A percentile compares a stretch with the other conserved stretches of the same genome.
Evolutionary conservation across 768 basidiomycete species (phyloP).

Genomic region (Rubroboletus satanas): DNA sequence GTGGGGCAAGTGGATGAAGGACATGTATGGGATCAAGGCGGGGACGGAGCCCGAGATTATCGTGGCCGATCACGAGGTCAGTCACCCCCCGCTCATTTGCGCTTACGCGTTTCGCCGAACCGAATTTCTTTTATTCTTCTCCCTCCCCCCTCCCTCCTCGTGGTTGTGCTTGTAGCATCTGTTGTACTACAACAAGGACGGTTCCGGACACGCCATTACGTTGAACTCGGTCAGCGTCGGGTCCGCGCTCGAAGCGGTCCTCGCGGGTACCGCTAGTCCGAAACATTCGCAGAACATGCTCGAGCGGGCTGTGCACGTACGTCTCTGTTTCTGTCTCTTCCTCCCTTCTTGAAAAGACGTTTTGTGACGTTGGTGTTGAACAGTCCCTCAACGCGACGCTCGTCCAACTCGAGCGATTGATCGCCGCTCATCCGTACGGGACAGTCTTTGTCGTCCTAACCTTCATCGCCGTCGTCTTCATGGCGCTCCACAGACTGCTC

Average conservation of each 20-base stretch:
- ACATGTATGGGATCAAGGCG: constrained; percentile 73
- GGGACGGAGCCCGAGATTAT: constrained; percentile 42
- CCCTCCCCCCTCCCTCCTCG: neutral
- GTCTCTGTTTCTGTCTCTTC: constrained; percentile 14
- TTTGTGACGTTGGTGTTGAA: neutral
- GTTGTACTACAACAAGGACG: constrained; percentile 73
- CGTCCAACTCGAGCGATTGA: neutral
- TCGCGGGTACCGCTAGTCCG: constrained; percentile 43
- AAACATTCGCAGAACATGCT: constrained; percentile 69
- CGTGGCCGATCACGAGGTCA: constrained; percentile 70
- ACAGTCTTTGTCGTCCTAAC: constrained; percentile 3
- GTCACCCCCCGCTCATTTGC: neutral
- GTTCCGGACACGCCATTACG: constrained; percentile 48
- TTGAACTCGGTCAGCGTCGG: constrained; percentile 59
- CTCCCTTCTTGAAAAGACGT: too few relatives aligned
- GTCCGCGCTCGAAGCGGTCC: constrained; percentile 64
- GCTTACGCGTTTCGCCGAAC: neutral
- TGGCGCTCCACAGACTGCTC: constrained; percentile 14
- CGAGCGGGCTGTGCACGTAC: constrained; percentile 63
- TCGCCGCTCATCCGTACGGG: constrained; percentile 23
- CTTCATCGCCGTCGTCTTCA: constrained; percentile 3
- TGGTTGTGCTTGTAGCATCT: constrained; percentile 43
- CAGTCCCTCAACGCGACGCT: constrained; percentile 20
- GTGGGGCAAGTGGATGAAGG: constrained; percentile 89
- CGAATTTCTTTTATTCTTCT: neutral